Base-by-base conservation (phyloP, 1,284 basidiomycete species). In the Cutaneotrichosporon mucoides region DNA sequence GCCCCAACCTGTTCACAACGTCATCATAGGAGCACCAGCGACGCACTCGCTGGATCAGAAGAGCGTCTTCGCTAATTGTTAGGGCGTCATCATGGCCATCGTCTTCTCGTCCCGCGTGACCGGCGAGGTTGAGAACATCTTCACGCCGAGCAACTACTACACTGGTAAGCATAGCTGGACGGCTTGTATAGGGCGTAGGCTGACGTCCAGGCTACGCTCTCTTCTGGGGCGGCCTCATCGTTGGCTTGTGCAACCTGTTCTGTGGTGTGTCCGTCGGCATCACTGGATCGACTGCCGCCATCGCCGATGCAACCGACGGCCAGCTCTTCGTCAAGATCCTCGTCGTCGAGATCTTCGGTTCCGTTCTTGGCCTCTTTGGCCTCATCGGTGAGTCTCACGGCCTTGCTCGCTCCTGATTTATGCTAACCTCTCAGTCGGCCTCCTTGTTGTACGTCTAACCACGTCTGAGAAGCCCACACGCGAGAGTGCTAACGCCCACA, bases 171-270 rank as follows among this genome's bases (percentile, higher is more conserved):
- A 24, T 24, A 24, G 24, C 24, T 24, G 24, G 24, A 24, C 24
- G 24, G 24, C 24, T 24, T 24, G 24, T 24, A 24, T 24, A 24
- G 24, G 24, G 24, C 24, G 24, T 24, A 24, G 24, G 24, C 24
- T 24, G 24, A 24, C 24, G 24, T 24, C 24, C 65, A 90, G 91
- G 92, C 9, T 96, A 85, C 70, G 87, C 92, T 2, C 83, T 96
- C 59, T 97, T 97, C 82, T 96, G 92, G 88, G 92, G 92, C 44
- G 93, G 93, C 36, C 79, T 96, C 51, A 92, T 91, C 1, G 92
- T 94, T 51, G 92, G 77, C 46, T 40, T 85, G 5, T 96, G 92
- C 79, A 96, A 96, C 77, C 83, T 96, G n/a, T 83, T 97, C 24
- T 96, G 93, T 65, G 93, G 93, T 67, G 79, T 95, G 62, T 88